A percentile compares a stretch with the other conserved stretches of the same genome.
phyloP scores from a whole-genome alignment of 1,139 yeast genomes.

The Sugiyamaella sp. region DNA sequence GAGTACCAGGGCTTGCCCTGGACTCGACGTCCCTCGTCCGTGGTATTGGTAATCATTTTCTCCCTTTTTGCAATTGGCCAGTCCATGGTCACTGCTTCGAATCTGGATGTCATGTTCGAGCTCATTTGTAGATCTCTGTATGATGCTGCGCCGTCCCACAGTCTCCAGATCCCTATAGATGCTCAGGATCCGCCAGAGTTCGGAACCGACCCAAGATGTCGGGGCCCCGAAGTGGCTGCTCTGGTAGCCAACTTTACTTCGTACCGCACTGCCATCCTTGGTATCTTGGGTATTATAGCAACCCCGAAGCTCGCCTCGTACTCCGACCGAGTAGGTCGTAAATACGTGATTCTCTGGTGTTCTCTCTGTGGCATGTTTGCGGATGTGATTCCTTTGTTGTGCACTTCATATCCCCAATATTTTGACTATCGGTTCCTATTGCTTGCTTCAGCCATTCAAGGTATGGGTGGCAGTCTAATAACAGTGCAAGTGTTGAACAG shows the following conservation, averaged over 20 bases:
- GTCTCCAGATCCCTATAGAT: conserved; percentile 12
- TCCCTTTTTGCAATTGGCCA: conserved; percentile 29
- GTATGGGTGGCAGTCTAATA: conserved; percentile 58
- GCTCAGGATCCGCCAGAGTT: conserved; percentile 5
- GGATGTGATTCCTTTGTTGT: conserved; percentile 32
- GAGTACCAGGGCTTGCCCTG: conserved; percentile 24
- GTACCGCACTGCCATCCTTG: conserved; percentile 31
- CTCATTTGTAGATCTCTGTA: conserved; percentile 33
- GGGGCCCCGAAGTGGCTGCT: conserved; percentile 33
- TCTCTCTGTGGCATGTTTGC: conserved; percentile 39
- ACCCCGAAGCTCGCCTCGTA: conserved; percentile 54
- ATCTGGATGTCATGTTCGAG: conserved; percentile 34
- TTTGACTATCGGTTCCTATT: conserved; percentile 46
- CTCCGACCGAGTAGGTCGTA: conserved; percentile 68
- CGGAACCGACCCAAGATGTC: conserved; percentile 34
- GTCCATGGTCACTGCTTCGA: conserved; percentile 31
- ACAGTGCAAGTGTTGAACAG: conserved; percentile 56
- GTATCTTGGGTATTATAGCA: conserved; percentile 32
- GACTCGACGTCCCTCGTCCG: conserved; percentile 27
- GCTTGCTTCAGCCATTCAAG: conserved; percentile 48
- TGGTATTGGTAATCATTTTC: conserved; percentile 25
- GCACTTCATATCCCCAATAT: conserved; percentile 36
- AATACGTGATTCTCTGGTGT: conserved; percentile 48
- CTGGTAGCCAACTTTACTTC: conserved; percentile 36
- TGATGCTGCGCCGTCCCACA: conserved; percentile 18